Evolutionary conservation across 2,329 filamentous ascomycete species (phyloP).

Genomic region (Mollisiaceae sp.): DNA sequence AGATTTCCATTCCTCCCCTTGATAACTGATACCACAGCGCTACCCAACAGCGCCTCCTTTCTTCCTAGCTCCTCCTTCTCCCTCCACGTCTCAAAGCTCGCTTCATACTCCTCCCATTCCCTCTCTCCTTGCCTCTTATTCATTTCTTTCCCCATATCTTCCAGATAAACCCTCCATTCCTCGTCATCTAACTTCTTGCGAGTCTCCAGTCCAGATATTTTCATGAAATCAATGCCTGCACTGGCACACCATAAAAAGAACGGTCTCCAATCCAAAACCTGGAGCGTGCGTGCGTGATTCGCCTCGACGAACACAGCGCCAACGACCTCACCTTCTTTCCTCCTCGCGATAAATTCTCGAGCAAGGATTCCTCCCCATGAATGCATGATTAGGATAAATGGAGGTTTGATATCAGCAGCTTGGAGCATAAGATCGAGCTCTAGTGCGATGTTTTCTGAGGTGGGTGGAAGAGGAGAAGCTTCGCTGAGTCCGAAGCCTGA

Average conservation of each 20-base stretch:
- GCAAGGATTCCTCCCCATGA: slow-evolving; percentile 29
- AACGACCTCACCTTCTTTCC: slow-evolving; percentile 17
- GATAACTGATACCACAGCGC: slow-evolving; percentile 11
- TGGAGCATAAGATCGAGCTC: slow-evolving; percentile 28
- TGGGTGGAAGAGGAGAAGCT: slow-evolving; percentile 17
- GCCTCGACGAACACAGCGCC: slow-evolving; percentile 34
- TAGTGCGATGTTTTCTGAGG: slow-evolving; percentile 21
- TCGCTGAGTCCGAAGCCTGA: slow-evolving; percentile 27
- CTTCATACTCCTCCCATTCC: slow-evolving; percentile 16
- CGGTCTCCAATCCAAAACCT: slow-evolving; percentile 16
- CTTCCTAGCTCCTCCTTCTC: slow-evolving; percentile 6
- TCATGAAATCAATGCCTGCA: neutral
- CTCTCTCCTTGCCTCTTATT: slow-evolving; percentile 7
- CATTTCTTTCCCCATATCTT: slow-evolving; percentile 7
- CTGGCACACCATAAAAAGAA: slow-evolving; percentile 5
- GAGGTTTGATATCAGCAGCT: slow-evolving; percentile 18
- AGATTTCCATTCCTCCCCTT: slow-evolving; percentile 15
- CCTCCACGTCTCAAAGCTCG: slow-evolving; percentile 13
- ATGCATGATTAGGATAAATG: slow-evolving; percentile 31
- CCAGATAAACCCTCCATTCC: slow-evolving; percentile 23
- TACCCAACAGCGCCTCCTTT: slow-evolving; percentile 5
- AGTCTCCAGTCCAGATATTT: neutral
- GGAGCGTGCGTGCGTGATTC: slow-evolving; percentile 24
- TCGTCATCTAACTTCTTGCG: slow-evolving; percentile 12
- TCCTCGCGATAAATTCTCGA: slow-evolving; percentile 26